Evolutionary conservation across 2,329 filamentous ascomycete species (phyloP).

Genomic region (Orbilia quercus): DNA sequence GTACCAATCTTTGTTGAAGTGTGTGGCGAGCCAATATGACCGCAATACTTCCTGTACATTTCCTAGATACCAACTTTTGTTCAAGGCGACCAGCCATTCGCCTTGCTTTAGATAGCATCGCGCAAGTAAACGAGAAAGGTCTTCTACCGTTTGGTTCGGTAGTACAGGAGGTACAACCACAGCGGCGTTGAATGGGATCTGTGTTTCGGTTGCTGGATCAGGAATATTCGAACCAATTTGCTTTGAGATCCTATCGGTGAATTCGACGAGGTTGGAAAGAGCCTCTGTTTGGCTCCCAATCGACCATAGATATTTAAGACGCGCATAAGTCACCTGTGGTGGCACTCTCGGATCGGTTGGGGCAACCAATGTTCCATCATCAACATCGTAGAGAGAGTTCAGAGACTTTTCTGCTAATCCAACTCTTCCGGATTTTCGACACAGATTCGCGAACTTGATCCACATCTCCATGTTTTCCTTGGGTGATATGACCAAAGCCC

Average conservation of each 20-base stretch:
- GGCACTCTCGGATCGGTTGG: constrained; percentile 67
- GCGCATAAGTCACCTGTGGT: constrained; percentile 92
- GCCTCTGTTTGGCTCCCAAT: constrained; percentile 75
- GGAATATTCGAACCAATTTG: constrained; percentile 65
- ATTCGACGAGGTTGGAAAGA: constrained; percentile 72
- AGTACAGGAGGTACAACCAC: constrained; percentile 53
- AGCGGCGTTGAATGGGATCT: constrained; percentile 33
- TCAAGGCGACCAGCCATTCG: constrained; percentile 89
- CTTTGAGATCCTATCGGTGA: constrained; percentile 71
- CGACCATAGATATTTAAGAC: constrained; percentile 97
- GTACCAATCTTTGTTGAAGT: constrained; percentile 95
- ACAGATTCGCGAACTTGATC: constrained; percentile 99
- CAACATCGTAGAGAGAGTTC: constrained; percentile 83
- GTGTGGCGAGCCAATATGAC: constrained; percentile 91
- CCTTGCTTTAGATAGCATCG: constrained; percentile 97
- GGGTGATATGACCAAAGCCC: constrained; percentile 89
- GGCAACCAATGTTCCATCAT: constrained; percentile 66
- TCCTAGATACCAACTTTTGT: constrained; percentile 84
- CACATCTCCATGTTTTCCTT: constrained; percentile 98
- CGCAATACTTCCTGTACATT: constrained; percentile 87
- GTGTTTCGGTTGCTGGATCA: constrained; percentile 17
- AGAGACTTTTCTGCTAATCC: constrained; percentile 95
- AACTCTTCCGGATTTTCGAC: constrained; percentile 93
- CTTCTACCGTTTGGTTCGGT: constrained; percentile 64
- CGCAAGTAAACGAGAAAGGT: constrained; percentile 78